Base-by-base conservation (phyloP, 495 filamentous ascomycete genomes). In the Penicillium salamii region DNA sequence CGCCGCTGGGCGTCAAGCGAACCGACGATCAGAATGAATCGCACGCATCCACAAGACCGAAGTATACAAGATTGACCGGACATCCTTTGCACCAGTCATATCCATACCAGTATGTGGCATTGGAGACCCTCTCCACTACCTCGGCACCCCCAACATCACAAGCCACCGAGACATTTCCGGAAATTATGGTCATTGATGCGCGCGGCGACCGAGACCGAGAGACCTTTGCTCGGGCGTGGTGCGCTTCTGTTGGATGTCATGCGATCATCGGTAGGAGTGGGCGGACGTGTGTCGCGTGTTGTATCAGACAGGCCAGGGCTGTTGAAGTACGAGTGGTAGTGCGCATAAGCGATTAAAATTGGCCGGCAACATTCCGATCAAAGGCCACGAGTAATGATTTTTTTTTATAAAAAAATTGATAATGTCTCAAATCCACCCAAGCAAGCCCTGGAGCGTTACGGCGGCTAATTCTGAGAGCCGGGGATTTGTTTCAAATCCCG, bases 301-400 rank as follows among this genome's bases (percentile, higher is more conserved):
- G 84, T 54, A 40, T 90, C 21, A 72, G 87, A 19, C 86, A 90
- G 66, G 86, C 85, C 0, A 78, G 77, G 9, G 86, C 86, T 6
- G 54, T 89, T 38, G 80, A 80, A 6, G 81, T 85, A 67, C 78
- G 75, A 37, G 77, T 88, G 14, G 72, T 90, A 31, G 71, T 90
- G 29, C 72, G 84, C 45, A 74, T 87, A 9, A 75, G 80, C 14
- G 62, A 67, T 20, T 59, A 43, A 46, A 32, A 32, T 4, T 26
- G 8, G 23, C 23, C 23, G 23, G n/a, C n/a, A n/a, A n/a, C n/a
- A n/a, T n/a, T n/a, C n/a, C n/a, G n/a, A n/a, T n/a, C n/a, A n/a
- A n/a, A n/a, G n/a, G n/a, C n/a, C n/a, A n/a, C n/a, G n/a, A n/a
- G 17, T 40, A 28, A 17, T 18, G 39, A 14, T 21, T 32, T 32